phyloP scores from a whole-genome alignment of 495 filamentous ascomycete species.

The Podospora didyma region DNA sequence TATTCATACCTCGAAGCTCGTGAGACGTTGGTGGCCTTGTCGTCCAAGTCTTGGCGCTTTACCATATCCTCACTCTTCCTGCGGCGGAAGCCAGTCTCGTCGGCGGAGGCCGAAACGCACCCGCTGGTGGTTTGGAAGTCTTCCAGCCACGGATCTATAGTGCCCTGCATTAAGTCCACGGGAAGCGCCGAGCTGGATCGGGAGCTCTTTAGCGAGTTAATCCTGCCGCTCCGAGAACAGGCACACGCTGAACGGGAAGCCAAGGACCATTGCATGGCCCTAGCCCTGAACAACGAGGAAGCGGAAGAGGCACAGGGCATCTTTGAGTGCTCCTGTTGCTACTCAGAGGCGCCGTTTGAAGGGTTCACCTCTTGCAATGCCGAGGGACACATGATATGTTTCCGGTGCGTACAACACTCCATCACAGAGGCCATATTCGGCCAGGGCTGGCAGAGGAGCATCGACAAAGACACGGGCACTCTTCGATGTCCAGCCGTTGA shows the following conservation, averaged over 20 bases:
- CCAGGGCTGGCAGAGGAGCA: constrained; percentile 81
- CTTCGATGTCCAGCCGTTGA: constrained; percentile 77
- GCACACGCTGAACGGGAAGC: constrained; percentile 54
- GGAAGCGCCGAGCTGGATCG: constrained; percentile 73
- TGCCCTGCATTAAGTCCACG: constrained; percentile 64
- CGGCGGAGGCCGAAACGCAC: constrained; percentile 47
- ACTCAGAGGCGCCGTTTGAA: constrained; percentile 71
- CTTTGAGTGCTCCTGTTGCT: constrained; percentile 92
- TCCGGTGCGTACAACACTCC: constrained; percentile 73
- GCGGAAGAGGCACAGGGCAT: constrained; percentile 66
- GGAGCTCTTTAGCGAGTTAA: constrained; percentile 67
- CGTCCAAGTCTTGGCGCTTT: constrained; percentile 80
- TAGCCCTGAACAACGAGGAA: constrained; percentile 67
- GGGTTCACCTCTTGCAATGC: constrained; percentile 71
- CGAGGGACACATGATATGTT: constrained; percentile 79
- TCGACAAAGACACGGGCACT: constrained; percentile 64
- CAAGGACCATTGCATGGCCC: constrained; percentile 60
- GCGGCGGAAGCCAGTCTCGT: constrained; percentile 59
- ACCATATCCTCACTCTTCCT: constrained; percentile 71
- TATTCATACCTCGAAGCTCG: constrained; percentile 79
- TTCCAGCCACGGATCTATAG: constrained; percentile 39
- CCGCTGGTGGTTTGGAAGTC: constrained; percentile 64
- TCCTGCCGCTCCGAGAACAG: constrained; percentile 57
- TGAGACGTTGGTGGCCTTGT: constrained; percentile 67
- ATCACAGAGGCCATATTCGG: constrained; percentile 85